Base-by-base conservation (phyloP, 306 rosid species). In the Quercus suber region DNA sequence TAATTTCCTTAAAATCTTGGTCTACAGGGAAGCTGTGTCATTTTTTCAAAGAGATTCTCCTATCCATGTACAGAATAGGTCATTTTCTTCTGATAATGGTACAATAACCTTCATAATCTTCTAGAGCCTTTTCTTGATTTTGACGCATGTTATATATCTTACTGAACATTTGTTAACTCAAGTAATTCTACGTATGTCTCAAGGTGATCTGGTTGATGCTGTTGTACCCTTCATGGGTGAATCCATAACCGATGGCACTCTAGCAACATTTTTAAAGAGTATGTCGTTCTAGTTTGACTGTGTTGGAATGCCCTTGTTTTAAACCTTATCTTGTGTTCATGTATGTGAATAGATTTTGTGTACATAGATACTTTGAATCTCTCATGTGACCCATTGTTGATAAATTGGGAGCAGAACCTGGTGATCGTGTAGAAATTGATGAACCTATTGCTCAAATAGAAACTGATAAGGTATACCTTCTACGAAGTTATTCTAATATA, bases 201-300 rank as follows among this genome's bases (percentile, higher is more conserved):
- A 78, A 88, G 91, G 86, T 77, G 90, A 84, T 74, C 51, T 84
- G 74, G 83, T 84, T 82, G 91, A 90, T 64, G 92, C 91, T 58
- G 90, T 86, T 63, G 91, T 90, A 25, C 94, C 90, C 80, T 88
- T 82, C 85, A 86, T 88, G 91, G 94, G 90, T 70, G 92, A 90
- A 88, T 90, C 89, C 71, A 88, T 88, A 71, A 83, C 88, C 4
- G 87, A 90, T 79, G 90, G 92, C 55, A 88, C 90, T 79, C 81
- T 86, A 58, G 89, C 92, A 57, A 88, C 73, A 45, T 81, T 88
- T 83, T 82, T 90, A 27, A 88, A 86, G 89, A 78, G 90, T 90
- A 88, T 28, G 92, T 77, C 33, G 15, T 79, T 71, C 45, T 52
- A 61, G 45, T 61, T 61, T 19, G 35, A 49, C 59, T 51, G 71